Base-by-base conservation (phyloP, 306 rosid species). In the Spatholobus suberectus region DNA sequence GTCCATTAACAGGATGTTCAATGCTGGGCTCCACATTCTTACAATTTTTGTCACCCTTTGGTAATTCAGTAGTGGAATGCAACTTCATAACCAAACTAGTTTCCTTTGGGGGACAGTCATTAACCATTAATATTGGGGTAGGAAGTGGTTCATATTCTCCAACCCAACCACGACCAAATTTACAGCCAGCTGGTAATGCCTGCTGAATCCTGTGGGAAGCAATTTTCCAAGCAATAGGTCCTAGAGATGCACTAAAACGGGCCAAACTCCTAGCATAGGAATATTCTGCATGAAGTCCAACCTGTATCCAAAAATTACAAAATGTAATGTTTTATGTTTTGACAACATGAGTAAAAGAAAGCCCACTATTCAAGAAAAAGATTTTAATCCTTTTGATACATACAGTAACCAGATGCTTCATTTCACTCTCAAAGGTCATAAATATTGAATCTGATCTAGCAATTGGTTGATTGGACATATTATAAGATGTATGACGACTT, bases 91-190 rank as follows among this genome's bases (percentile, higher is more conserved):
- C 43, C 59, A 88, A 84, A 90, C 83, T 77, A 80, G 90, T 41
- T 59, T 86, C 94, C 69, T 89, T 86, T 40, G 80, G 97, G 44
- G 55, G 49, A 68, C 59, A 61, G 57, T 83, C 87, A 85, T 85
- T 83, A 14, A 92, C 82, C 88, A 85, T 75, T 81, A 91, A 78
- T 78, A 91, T 91, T 41, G 99, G 97, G 51, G 92, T 90, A 59
- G 97, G 97, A 84, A 91, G 92, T 3, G 95, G 95, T 87, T 96
- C 99, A n/a, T 88, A 96, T 75, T 96, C 99, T 85, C 96, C 99
- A 57, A 96, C 98, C 99, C 99, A 96, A 74, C 99, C 99, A 70
- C 91, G 93, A 12, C 98, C 98, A 76, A 87, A 96, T 88, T 92
- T 92, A 83, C 87, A 94, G 47, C 92, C 97, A 38, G 88, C 78